A percentile compares a stretch with the other conserved stretches of the same genome.
Evolutionary conservation across 371 early-diverging fungal species (phyloP).

Genomic region (Chytridium lagenaria): DNA sequence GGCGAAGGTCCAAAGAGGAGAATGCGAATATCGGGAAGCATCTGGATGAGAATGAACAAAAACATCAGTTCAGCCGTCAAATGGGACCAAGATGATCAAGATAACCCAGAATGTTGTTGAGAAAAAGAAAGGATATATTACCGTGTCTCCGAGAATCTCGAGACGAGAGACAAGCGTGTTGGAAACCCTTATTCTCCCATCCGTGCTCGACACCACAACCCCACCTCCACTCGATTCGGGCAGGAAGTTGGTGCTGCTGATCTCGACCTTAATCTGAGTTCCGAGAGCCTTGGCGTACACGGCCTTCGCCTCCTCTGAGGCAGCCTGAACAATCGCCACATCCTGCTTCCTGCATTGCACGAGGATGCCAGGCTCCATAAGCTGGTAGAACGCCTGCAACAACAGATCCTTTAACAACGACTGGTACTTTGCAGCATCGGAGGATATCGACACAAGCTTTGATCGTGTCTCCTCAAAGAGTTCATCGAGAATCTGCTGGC

Average conservation of each 20-base stretch:
- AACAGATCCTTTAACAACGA: slow-evolving; percentile 71
- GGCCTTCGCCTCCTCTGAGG: slow-evolving; percentile 63
- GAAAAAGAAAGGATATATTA: too few species aligned
- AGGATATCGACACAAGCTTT: slow-evolving; percentile 61
- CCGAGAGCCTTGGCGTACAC: slow-evolving; percentile 67
- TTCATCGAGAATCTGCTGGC: slow-evolving; percentile 84
- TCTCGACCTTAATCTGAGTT: slow-evolving; percentile 52
- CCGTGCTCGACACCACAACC: slow-evolving; percentile 76
- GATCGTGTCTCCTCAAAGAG: slow-evolving; percentile 70
- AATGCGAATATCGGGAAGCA: slow-evolving; percentile 73
- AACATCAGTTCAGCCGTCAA: too few species aligned
- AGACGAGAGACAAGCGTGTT: slow-evolving; percentile 93
- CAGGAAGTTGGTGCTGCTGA: slow-evolving; percentile 68
- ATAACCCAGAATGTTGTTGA: too few species aligned
- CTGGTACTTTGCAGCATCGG: slow-evolving; percentile 65
- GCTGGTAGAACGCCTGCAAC: slow-evolving; percentile 80
- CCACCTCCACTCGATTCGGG: slow-evolving; percentile 85
- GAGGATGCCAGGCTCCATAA: slow-evolving; percentile 79
- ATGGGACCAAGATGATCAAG: too few species aligned
- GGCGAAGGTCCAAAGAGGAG: slow-evolving; percentile 88
- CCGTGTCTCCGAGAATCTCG: slow-evolving; percentile 56
- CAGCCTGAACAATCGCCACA: slow-evolving; percentile 64
- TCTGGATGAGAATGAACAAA: slow-evolving; percentile 21
- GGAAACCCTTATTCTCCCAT: slow-evolving; percentile 80
- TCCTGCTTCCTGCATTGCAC: slow-evolving; percentile 80